phyloP scores from a whole-genome alignment of 2,329 filamentous ascomycete genomes.

The Colletotrichum melonis region DNA sequence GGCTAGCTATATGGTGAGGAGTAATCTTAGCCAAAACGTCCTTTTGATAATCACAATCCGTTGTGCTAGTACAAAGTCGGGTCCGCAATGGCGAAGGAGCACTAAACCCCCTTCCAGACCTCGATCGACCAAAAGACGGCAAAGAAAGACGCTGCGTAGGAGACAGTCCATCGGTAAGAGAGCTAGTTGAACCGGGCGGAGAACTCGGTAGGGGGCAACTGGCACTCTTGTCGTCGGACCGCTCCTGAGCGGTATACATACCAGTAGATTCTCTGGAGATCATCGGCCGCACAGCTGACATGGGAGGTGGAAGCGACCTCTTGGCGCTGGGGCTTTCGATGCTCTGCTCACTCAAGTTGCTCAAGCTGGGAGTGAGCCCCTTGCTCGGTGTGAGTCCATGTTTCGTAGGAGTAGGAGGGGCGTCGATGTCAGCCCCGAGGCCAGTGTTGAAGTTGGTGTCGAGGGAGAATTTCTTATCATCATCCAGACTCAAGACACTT shows the following conservation, averaged over 20 bases:
- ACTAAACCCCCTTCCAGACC: conserved; percentile 44
- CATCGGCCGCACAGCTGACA: conserved; percentile 53
- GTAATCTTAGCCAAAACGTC: conserved; percentile 65
- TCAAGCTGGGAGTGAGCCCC: conserved; percentile 55
- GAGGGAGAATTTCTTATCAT: conserved; percentile 72
- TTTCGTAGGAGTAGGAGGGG: conserved; percentile 96
- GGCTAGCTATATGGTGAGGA: conserved; percentile 67
- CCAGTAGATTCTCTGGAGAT: conserved; percentile 53
- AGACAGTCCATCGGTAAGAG: conserved; percentile 46
- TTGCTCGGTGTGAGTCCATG: conserved; percentile 59
- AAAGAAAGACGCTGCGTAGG: conserved; percentile 48
- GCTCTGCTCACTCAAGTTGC: conserved; percentile 50
- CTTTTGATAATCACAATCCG: conserved; percentile 45
- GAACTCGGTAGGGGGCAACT: conserved; percentile 1
- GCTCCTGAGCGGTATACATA: conserved; percentile 52
- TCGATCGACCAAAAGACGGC: conserved; percentile 50
- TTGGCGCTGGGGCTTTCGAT: conserved; percentile 61
- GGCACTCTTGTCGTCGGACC: conserved; percentile 4
- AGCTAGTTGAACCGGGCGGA: conserved; percentile 43
- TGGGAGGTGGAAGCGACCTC: conserved; percentile 53
- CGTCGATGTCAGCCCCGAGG: conserved; percentile 58
- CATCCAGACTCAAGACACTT: conserved; percentile 86
- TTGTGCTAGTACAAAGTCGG: conserved; percentile 38
- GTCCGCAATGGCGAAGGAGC: conserved; percentile 48
- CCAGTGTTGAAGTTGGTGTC: conserved; percentile 59